Evolutionary conservation across 495 filamentous ascomycete species (phyloP), one percentile per base, ranked within the genome.

Genomic region (Amorphotheca resinae): DNA sequence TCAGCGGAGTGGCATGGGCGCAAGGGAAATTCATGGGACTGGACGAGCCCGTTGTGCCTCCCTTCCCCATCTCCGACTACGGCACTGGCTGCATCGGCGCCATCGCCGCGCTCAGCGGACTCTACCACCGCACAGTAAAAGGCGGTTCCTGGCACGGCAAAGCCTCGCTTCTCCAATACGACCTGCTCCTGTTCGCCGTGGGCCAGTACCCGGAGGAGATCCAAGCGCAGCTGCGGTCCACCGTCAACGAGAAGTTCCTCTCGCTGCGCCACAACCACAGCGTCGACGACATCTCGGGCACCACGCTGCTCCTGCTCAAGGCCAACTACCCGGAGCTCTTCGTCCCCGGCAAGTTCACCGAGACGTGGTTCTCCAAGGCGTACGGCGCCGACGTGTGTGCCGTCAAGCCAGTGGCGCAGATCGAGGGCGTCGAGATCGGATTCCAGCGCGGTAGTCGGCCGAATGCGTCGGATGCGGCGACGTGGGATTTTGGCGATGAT

Each of bases 61-160:
- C 81, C 0, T 87, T 86, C 59, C 84, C 82, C 17, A 86, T 84
- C 65, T 83, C 77, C 28, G 83, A 87, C 61, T 87, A 89, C 58
- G 77, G 82, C 22, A 84, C 82, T 1, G 82, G 74, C 55, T 48
- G 73, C 33, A 52, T 81, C 61, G 79, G 79, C 16, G 70, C 72
- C 21, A 69, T 80, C 46, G 75, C 76, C 21, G 79, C 77, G n/a
- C 44, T 47, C 21, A 41, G 18, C 18, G 37, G 44, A 9, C 38
- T 47, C 12, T 42, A 47, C 21, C 12, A 47, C 38, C 44, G 44
- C 12, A 23, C 37, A 8, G 41, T 37, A 33, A 16, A 22, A 25
- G 44, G 44, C 6, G 44, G 44, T 1, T 47, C 44, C 16, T 47
- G 44, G 44, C 44, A 47, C 12, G 44, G 44, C n/a, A 47, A 47